These are phyloP conservation scores for Trypanosoma caninum DNA, from an alignment of 208 protist genomes.

Conservation along the genomic window DNA sequence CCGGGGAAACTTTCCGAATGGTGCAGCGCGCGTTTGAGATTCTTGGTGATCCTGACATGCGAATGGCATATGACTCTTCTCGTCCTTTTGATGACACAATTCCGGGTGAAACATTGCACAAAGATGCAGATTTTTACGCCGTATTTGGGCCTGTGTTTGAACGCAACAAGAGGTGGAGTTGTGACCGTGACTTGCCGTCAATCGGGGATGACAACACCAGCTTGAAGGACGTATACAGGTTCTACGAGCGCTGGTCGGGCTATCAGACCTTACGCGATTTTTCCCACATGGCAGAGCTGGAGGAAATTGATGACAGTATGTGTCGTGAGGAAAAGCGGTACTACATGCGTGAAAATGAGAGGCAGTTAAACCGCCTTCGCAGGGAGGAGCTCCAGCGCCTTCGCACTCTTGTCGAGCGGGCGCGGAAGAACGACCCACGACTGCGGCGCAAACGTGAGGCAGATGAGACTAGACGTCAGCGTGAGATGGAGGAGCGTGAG, in stretches of 20 bases:
- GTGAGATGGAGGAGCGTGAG: constrained; percentile 62
- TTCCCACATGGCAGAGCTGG: constrained; percentile 89
- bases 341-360: constrained; percentile 96
- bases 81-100: constrained; percentile 94
- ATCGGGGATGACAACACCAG: constrained; percentile 69
- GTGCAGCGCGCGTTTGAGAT: constrained; percentile 95
- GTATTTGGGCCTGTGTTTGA: constrained; percentile 91
- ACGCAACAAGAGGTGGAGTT: constrained; percentile 90
- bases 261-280: constrained; percentile 97
- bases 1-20: constrained; percentile 91
- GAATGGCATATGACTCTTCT: constrained; percentile 92
- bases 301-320: constrained; percentile 91
- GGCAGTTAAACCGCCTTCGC: constrained; percentile 72
- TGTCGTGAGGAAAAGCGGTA: constrained; percentile 96
- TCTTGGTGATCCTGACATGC: constrained; percentile 84
- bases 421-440: constrained; percentile 91
- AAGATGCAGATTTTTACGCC: constrained; percentile 84
- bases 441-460: constrained; percentile 77
- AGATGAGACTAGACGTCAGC: constrained; percentile 67
- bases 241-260: constrained; percentile 95
- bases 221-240: constrained; percentile 76
- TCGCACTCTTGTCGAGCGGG: constrained; percentile 83
- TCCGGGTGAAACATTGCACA: constrained; percentile 53
- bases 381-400: constrained; percentile 91
- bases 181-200: constrained; percentile 52